These are phyloP conservation scores for Puccinia horiana DNA, from an alignment of 1,284 basidiomycete genomes.

Conservation along the genomic window DNA sequence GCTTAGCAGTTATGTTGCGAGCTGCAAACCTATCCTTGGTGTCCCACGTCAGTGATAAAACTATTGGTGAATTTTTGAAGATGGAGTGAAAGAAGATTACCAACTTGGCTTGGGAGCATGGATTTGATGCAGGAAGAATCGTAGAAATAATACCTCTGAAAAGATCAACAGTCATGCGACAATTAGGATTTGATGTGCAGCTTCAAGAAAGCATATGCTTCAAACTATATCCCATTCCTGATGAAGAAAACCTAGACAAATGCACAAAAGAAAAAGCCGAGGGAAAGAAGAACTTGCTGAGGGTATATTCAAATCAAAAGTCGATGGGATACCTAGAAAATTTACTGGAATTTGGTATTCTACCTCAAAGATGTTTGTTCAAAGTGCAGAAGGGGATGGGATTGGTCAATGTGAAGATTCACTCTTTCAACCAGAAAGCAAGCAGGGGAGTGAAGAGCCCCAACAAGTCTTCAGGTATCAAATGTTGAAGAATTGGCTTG, in stretches of 20 bases:
- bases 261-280: too few species aligned
- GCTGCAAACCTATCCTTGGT: background rate
- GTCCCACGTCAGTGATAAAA: background rate
- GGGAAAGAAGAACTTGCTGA: too few species aligned
- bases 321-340: background rate
- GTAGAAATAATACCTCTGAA: background rate
- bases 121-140: background rate
- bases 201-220: background rate
- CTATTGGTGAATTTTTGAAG: background rate
- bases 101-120: background rate
- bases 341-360: background rate
- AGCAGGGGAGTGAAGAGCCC: background rate
- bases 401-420: too few species aligned
- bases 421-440: too few species aligned
- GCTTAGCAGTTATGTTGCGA: background rate
- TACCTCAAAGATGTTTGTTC: background rate
- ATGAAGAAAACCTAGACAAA: background rate
- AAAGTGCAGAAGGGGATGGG: background rate
- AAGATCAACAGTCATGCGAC: background rate
- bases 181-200: background rate
- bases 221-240: background rate
- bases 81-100: background rate
- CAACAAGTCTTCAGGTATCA: background rate
- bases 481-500: constrained; percentile 1
- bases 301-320: too few species aligned